phyloP scores from a whole-genome alignment of 2,329 filamentous ascomycete genomes.

The Ophioceras dolichostomum region DNA sequence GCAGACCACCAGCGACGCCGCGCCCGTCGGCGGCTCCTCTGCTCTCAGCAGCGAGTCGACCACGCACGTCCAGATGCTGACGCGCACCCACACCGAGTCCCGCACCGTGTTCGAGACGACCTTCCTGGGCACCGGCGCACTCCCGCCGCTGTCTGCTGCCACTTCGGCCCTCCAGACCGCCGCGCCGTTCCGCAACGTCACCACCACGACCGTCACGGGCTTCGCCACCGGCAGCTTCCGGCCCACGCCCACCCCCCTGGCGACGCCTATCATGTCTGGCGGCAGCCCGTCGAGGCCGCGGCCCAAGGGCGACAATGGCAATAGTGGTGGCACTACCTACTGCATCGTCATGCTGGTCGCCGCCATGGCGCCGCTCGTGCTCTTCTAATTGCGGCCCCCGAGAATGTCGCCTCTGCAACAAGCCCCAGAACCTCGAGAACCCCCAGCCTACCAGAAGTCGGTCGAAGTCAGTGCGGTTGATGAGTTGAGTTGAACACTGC shows the following conservation, averaged over 20 bases:
- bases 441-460: no score
- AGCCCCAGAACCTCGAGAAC: no score
- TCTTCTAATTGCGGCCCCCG: no score
- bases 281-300: conserved; percentile 17
- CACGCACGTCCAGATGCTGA: no score
- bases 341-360: conserved; percentile 23
- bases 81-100: neutral
- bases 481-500: no score
- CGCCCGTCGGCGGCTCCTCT: neutral
- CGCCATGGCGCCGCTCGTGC: conserved; percentile 18
- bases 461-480: no score
- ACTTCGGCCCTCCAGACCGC: conserved; percentile 1
- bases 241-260: conserved; percentile 4
- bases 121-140: neutral
- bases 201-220: conserved; percentile 10
- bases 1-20: neutral
- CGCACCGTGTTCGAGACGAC: neutral
- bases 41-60: no score
- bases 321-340: conserved; percentile 18
- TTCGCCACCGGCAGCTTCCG: conserved; percentile 6
- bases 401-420: no score
- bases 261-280: conserved; percentile 16
- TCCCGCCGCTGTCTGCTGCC: neutral
- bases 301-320: conserved; percentile 18
- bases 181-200: conserved; percentile 2